Percentiles rank a stretch among this genome's conserved stretches.
Conservation (phyloP, 352 stramenopile genomes). For the Halophytophthora polymorphica region DNA sequence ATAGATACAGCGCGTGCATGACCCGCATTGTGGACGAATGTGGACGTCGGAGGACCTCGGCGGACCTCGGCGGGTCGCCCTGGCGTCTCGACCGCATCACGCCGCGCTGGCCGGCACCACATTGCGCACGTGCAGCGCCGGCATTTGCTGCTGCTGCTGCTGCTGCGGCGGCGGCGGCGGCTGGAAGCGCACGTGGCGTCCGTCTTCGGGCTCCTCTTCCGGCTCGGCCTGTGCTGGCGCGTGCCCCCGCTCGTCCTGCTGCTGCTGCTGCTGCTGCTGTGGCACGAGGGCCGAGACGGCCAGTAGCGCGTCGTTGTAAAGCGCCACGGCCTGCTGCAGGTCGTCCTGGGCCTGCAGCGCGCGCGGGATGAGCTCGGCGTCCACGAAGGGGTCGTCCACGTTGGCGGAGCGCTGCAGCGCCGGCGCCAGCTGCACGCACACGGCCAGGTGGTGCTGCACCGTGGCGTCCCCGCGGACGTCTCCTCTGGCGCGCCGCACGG, state of each 20-base stretch:
- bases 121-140: slow-evolving; percentile 15
- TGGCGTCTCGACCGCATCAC: slow-evolving; percentile 3
- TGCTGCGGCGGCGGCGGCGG: slow-evolving; percentile 3
- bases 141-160: slow-evolving; percentile 12
- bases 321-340: slow-evolving; percentile 26
- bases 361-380: slow-evolving; percentile 35
- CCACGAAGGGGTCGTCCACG: slow-evolving; percentile 36
- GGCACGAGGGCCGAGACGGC: slow-evolving; percentile 21
- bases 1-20: too few relatives aligned
- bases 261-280: slow-evolving; percentile 11
- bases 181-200: background rate
- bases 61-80: background rate
- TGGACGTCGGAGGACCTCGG: too few relatives aligned
- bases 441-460: slow-evolving; percentile 36
- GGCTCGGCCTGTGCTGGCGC: too few relatives aligned
- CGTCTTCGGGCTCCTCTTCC: background rate
- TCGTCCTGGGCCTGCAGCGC: slow-evolving; percentile 43
- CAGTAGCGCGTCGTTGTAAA: slow-evolving; percentile 43
- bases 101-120: slow-evolving; percentile 32
- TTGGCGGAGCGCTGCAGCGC: slow-evolving; percentile 27
- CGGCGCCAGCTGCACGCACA: slow-evolving; percentile 29
- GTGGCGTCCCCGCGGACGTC: slow-evolving; percentile 31
- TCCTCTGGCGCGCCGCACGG: slow-evolving; percentile 23
- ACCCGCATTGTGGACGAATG: too few relatives aligned
- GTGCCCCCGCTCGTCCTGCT: background rate